Evolutionary conservation across 2,329 filamentous ascomycete genomes (phyloP).

Genomic region (Penicillium psychrosexuale): DNA sequence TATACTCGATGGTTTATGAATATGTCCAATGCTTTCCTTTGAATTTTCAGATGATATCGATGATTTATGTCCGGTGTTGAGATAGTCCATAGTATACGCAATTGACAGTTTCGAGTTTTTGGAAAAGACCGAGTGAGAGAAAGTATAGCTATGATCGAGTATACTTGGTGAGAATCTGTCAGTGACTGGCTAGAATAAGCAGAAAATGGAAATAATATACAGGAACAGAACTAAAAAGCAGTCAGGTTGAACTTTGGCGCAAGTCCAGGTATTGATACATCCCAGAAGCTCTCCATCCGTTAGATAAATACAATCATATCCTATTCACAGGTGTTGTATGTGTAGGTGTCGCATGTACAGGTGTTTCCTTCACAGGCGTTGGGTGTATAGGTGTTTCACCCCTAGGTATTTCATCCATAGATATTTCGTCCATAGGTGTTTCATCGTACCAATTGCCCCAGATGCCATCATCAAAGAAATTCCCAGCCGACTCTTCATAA

Average conservation of each 20-base stretch:
- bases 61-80: not conserved
- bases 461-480: slow-evolving; percentile 4
- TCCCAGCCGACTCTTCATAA: slow-evolving; percentile 3
- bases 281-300: not conserved
- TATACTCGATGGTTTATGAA: not conserved
- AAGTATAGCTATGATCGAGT: not conserved
- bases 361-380: not conserved
- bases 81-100: not conserved
- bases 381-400: not conserved
- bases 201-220: not conserved
- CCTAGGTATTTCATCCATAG: not conserved
- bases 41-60: not conserved
- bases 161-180: not conserved
- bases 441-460: slow-evolving; percentile 7
- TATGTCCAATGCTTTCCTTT: slow-evolving; percentile 1
- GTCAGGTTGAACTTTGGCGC: not conserved
- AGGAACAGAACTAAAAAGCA: not conserved
- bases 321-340: not conserved
- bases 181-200: not conserved
- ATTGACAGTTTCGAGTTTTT: not conserved
- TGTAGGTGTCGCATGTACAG: not conserved
- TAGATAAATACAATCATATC: slow-evolving; percentile 1
- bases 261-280: not conserved
- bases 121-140: not conserved
- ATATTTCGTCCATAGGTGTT: not conserved